phyloP scores from a whole-genome alignment of 768 basidiomycete genomes.

The Serendipita sp. region DNA sequence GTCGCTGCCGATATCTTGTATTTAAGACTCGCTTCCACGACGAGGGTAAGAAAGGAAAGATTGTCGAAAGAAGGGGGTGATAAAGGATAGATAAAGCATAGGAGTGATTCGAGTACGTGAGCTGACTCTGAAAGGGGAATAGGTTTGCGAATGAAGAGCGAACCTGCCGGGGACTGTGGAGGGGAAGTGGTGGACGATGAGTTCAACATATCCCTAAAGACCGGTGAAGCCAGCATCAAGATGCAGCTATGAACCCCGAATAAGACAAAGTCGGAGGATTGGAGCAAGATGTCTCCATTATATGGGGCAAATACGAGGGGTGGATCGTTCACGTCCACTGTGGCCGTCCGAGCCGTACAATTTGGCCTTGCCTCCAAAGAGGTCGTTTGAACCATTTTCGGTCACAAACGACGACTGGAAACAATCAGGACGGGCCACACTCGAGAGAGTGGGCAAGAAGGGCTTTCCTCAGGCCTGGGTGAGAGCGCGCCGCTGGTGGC shows the following conservation, averaged over 20 bases:
- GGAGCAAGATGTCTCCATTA: neutral
- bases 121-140: conserved; percentile 42
- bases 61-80: conserved; percentile 35
- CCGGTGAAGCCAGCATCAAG: conserved; percentile 45
- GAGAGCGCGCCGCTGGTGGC: neutral
- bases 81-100: conserved; percentile 48
- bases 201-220: conserved; percentile 53
- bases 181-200: conserved; percentile 34
- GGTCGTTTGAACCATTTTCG: too few relatives aligned
- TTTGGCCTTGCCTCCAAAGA: too few relatives aligned
- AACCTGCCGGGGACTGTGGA: conserved; percentile 16
- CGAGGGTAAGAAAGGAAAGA: conserved; percentile 36
- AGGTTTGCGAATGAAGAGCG: conserved; percentile 13
- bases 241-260: conserved; percentile 50
- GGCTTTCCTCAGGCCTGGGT: neutral
- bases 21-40: conserved; percentile 43
- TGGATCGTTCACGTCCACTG: neutral
- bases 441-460: too few relatives aligned
- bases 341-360: too few relatives aligned
- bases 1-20: conserved; percentile 42
- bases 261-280: conserved; percentile 23
- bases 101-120: conserved; percentile 30
- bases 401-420: too few relatives aligned
- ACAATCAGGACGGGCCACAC: too few relatives aligned
- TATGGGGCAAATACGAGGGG: neutral